These are phyloP conservation scores for Trifolium fragiferum DNA, from an alignment of 306 rosid species.

Conservation along the genomic window DNA sequence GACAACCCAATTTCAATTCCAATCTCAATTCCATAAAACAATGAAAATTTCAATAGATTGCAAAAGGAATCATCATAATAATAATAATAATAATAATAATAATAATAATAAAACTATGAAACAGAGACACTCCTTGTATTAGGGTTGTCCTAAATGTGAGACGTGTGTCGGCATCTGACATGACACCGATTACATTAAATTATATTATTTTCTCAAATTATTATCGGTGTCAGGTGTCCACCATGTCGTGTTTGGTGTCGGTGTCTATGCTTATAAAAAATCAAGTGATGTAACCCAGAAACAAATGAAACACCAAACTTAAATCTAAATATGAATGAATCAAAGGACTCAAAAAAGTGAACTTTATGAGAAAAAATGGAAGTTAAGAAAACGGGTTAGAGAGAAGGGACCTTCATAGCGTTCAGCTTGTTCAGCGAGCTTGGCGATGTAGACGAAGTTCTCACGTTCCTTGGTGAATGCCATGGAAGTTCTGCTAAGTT, in stretches of 20 bases:
- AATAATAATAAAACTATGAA: too few species aligned
- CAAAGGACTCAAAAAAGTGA: not conserved
- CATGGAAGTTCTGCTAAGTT: slow-evolving; percentile 46
- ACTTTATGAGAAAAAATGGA: not conserved
- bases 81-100: too few species aligned
- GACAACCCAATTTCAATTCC: slow-evolving; percentile 9
- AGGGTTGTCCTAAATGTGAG: too few species aligned
- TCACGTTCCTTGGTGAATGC: slow-evolving; percentile 42
- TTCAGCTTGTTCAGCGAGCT: slow-evolving; percentile 15
- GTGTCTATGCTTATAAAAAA: not conserved
- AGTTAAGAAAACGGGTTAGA: not conserved
- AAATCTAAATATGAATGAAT: not conserved
- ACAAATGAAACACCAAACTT: not conserved
- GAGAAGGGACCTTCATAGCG: slow-evolving; percentile 6
- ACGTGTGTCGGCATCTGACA: too few species aligned
- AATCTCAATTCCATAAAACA: not conserved
- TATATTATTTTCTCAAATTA: too few species aligned
- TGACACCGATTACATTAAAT: too few species aligned
- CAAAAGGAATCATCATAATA: not conserved
- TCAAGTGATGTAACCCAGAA: not conserved
- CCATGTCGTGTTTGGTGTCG: too few species aligned
- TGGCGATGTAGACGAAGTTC: slow-evolving; percentile 17
- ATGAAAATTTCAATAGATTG: slow-evolving; percentile 10
- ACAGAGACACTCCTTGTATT: too few species aligned
- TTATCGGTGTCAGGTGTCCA: too few species aligned